Percentiles rank a stretch among this genome's conserved stretches.
phyloP scores from a whole-genome alignment of 148 eudicot genomes.

The Arctostaphylos glauca region DNA sequence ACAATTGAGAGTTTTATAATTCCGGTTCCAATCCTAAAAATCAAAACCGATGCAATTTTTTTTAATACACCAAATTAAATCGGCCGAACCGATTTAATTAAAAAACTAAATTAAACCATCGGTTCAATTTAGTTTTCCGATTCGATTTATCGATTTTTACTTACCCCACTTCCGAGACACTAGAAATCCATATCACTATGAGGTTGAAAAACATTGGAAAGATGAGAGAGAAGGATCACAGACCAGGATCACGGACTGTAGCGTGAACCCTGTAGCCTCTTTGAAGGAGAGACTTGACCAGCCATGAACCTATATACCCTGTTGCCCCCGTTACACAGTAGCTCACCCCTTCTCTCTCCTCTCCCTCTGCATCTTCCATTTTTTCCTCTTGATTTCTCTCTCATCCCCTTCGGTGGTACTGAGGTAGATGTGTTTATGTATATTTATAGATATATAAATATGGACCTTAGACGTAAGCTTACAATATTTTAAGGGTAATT shows the following conservation, averaged over 20 bases:
- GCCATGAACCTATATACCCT: slow-evolving; percentile 82
- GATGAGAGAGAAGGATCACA: neutral
- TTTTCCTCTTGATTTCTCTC: neutral
- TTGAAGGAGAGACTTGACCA: slow-evolving; percentile 58
- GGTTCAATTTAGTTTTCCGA: no score
- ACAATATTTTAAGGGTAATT: no score
- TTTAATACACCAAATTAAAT: no score
- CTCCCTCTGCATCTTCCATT: slow-evolving; percentile 11
- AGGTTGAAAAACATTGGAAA: neutral
- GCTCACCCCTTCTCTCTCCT: neutral
- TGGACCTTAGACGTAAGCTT: no score
- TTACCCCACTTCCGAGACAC: neutral
- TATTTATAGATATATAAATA: no score
- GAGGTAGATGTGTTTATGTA: no score
- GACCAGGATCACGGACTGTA: slow-evolving; percentile 59
- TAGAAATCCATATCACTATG: neutral
- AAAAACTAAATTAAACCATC: no score
- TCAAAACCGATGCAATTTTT: no score
- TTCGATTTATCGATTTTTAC: no score
- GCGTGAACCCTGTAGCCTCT: slow-evolving; percentile 61
- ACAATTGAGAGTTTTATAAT: no score
- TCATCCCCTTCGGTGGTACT: neutral
- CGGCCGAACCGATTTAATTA: no score
- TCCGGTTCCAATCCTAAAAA: no score
- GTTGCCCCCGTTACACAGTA: slow-evolving; percentile 78